Evolutionary conservation across 257 asterid genomes (phyloP).

Genomic region (Cruciata laevipes): DNA sequence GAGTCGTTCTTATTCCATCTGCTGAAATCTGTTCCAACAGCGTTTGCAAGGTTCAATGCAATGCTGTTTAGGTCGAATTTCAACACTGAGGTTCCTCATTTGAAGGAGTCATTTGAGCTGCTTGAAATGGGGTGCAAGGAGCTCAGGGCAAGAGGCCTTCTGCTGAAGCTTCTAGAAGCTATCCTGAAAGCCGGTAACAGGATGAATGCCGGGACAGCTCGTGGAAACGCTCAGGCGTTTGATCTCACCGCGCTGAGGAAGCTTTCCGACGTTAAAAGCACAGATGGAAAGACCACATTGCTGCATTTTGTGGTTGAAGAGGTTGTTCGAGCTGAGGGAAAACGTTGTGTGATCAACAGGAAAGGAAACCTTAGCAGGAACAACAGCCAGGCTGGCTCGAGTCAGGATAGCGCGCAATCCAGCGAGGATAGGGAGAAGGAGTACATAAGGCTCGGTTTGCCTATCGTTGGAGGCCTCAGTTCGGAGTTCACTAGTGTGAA

Average conservation of each 20-base stretch:
- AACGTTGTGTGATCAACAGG: slow-evolving; percentile 50
- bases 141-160: slow-evolving; percentile 64
- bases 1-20: slow-evolving; percentile 85
- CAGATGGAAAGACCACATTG: slow-evolving; percentile 78
- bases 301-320: slow-evolving; percentile 89
- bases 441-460: slow-evolving; percentile 76
- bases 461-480: slow-evolving; percentile 74
- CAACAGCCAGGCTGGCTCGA: slow-evolving; percentile 30
- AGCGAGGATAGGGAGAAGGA: slow-evolving; percentile 66
- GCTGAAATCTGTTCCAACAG: slow-evolving; percentile 72
- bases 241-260: slow-evolving; percentile 71
- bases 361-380: slow-evolving; percentile 46
- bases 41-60: slow-evolving; percentile 63
- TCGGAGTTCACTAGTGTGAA: slow-evolving; percentile 60
- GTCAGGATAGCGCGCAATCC: slow-evolving; percentile 16
- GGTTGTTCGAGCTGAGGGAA: slow-evolving; percentile 86
- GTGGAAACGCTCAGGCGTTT: slow-evolving; percentile 89
- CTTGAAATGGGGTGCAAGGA: slow-evolving; percentile 72
- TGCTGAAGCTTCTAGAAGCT: slow-evolving; percentile 88
- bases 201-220: slow-evolving; percentile 74
- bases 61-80: slow-evolving; percentile 65
- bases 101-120: slow-evolving; percentile 42
- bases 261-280: slow-evolving; percentile 77
- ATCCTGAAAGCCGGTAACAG: slow-evolving; percentile 83
- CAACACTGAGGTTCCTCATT: slow-evolving; percentile 33